Evolutionary conservation across 805 yeast genomes (phyloP), one percentile per base, ranked within the genome.

Genomic region (Kregervanrija pseudodelftensis): DNA sequence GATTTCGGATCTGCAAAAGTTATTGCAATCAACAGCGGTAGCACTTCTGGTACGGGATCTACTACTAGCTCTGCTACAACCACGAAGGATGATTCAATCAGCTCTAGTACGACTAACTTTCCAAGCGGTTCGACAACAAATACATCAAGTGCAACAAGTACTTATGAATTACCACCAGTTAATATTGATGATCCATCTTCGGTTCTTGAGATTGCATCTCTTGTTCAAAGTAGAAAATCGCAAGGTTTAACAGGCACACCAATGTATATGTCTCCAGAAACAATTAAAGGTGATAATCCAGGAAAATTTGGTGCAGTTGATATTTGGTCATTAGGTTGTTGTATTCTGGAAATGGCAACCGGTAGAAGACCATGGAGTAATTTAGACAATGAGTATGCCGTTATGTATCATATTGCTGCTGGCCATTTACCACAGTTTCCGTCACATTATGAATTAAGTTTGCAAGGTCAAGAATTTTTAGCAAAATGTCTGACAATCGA

Each of bases 261-360:
- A 12, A 93, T 91, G 97, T 93, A 93, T 66, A 91, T 93, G 98
- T 88, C 98, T 0, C 99, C 99, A 0, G 99, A 93, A 58, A 85
- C 87, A 0, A 87, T 93, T 47, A 86, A 93, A 1, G 97, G 97
- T 2, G 71, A 76, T 5, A 64, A 73, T 1, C 59, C 74, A 1
- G 83, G 82, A 32, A 68, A 71, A 44, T 76, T 73, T 51, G 90
- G 90, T 3, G 79, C 81, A 3, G 75, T 70, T 46, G 99, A 93
- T 66, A 85, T 93, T 32, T 93, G 99, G 99, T 88, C 99, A 0
- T 69, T 91, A 36, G 99, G 99, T 3, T 93, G 99, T 64, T 91
- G 96, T 64, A 85, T 93, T 2, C 63, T 91, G 39, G 98, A 93
- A 61, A 93, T 93, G 98, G 87, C 91, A 2, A 90, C 98, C 0